Percentiles rank a stretch among this genome's conserved stretches.
These are phyloP conservation scores for Coniochaeta sp. DNA, from an alignment of 2,329 filamentous ascomycete genomes.

Conservation along the genomic window DNA sequence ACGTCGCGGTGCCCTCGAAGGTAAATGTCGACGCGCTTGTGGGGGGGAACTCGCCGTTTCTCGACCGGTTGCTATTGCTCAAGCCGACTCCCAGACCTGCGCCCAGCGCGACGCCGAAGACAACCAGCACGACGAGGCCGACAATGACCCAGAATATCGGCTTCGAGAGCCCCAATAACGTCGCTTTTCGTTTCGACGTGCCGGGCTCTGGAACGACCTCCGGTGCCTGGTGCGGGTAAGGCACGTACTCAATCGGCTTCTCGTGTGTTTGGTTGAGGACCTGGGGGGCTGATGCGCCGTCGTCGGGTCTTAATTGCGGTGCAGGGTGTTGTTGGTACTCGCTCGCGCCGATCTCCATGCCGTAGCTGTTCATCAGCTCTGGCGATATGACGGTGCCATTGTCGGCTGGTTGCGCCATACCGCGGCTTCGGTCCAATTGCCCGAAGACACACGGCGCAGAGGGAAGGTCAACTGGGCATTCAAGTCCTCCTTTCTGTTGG, in stretches of 20 bases:
- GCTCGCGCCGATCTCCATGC: not conserved
- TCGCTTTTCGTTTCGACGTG: not conserved
- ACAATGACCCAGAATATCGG: slow-evolving; percentile 1
- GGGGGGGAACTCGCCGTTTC: not conserved
- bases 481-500: no score
- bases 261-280: not conserved
- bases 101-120: slow-evolving; percentile 2
- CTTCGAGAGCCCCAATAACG: not conserved
- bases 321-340: not conserved
- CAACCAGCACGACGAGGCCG: not conserved
- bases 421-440: not conserved
- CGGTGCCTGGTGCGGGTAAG: not conserved
- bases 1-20: not conserved
- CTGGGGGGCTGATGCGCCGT: not conserved
- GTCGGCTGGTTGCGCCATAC: not conserved
- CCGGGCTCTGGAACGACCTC: not conserved
- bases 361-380: not conserved
- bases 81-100: slow-evolving; percentile 3
- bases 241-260: not conserved
- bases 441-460: not conserved
- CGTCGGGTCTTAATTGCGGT: not conserved
- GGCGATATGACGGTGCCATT: not conserved
- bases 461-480: no score
- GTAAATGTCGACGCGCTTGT: not conserved
- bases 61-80: not conserved